A percentile compares a stretch with the other conserved stretches of the same genome.
Conservation (phyloP, 176 grass and related monocot species). For the Puccinellia tenuiflora region DNA sequence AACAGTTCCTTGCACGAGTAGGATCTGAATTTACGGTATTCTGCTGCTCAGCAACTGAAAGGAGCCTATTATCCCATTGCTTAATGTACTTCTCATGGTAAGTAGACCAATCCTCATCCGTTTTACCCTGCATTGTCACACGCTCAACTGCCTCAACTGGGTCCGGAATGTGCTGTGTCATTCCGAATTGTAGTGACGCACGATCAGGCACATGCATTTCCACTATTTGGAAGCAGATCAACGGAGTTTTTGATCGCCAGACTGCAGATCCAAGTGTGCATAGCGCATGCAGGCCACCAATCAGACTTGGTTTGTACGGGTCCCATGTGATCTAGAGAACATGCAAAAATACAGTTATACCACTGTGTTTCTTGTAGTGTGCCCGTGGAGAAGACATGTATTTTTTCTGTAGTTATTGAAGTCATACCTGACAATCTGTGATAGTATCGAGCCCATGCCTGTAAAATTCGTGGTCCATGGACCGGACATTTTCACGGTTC, state of each 20-base stretch:
- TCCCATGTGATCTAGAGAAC: conserved; percentile 42
- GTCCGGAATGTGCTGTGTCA: conserved; percentile 43
- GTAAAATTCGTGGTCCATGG: conserved; percentile 42
- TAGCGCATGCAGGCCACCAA: conserved; percentile 18
- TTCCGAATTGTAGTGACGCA: conserved; percentile 42
- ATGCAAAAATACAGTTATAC: neutral
- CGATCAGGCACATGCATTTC: conserved; percentile 54
- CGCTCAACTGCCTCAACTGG: conserved; percentile 30
- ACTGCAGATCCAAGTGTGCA: conserved; percentile 35
- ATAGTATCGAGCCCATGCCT: conserved; percentile 38
- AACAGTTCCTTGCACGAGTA: conserved; percentile 38
- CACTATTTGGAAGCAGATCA: conserved; percentile 50
- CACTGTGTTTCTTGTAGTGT: neutral
- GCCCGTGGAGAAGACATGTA: neutral
- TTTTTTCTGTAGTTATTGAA: neutral
- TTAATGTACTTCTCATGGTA: conserved; percentile 49
- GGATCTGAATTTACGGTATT: conserved; percentile 21
- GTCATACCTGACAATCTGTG: conserved; percentile 36
- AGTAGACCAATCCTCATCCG: conserved; percentile 42
- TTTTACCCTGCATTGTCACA: conserved; percentile 48
- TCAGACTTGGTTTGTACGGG: conserved; percentile 30
- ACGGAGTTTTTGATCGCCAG: conserved; percentile 30
- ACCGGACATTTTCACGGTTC: conserved; percentile 37
- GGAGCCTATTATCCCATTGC: conserved; percentile 25
- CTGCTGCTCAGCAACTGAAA: conserved; percentile 3